Evolutionary conservation across 352 stramenopile species (phyloP).

Genomic region (Phytopythium litorale): DNA sequence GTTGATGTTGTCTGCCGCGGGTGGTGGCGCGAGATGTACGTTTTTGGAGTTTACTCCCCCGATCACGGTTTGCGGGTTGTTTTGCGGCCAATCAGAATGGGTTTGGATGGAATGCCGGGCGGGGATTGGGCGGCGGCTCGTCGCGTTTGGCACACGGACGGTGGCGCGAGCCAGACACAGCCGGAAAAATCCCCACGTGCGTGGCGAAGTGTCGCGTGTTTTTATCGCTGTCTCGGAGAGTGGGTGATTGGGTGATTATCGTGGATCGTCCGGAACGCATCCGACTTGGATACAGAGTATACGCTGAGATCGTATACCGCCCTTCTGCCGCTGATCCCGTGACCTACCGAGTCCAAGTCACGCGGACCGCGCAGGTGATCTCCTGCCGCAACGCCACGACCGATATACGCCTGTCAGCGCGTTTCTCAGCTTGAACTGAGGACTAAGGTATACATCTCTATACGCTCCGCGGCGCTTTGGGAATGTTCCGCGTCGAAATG

Average conservation of each 20-base stretch:
- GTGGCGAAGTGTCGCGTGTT: neutral
- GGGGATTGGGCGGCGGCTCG: neutral
- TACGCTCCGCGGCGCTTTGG: neutral
- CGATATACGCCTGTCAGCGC: neutral
- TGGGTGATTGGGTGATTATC: neutral
- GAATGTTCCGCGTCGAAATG: conserved; percentile 1
- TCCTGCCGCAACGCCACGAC: neutral
- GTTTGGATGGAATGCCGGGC: too few relatives aligned
- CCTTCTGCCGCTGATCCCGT: neutral
- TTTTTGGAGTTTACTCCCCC: neutral
- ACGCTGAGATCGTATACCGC: neutral
- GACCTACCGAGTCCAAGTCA: neutral
- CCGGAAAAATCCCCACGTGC: neutral
- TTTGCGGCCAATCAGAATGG: neutral
- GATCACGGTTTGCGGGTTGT: neutral
- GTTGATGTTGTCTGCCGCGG: neutral
- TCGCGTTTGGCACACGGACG: neutral
- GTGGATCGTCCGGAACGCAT: neutral
- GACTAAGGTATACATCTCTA: neutral
- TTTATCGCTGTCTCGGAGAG: neutral
- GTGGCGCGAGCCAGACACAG: neutral
- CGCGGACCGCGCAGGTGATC: neutral
- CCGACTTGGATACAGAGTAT: conserved; percentile 3
- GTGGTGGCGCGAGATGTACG: neutral
- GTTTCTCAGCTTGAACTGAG: neutral